Conservation (phyloP, 768 basidiomycete species). For the Neoboletus magnificus region DNA sequence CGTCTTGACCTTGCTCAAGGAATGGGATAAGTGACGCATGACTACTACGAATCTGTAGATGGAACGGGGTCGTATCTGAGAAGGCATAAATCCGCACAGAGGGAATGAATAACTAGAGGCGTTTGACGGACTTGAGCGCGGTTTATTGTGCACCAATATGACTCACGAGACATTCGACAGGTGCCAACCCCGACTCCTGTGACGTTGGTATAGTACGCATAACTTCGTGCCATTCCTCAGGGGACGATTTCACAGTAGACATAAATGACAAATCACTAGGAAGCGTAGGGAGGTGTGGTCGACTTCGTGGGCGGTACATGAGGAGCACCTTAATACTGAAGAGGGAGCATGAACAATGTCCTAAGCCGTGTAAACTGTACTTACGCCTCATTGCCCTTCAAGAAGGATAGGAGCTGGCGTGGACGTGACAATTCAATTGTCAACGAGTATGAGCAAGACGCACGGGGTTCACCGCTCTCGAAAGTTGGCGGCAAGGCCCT, state of each 20-base stretch:
- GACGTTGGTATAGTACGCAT: conserved; percentile 42
- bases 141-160: neutral
- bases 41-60: conserved; percentile 56
- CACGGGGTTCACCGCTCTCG: conserved; percentile 21
- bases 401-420: conserved; percentile 41
- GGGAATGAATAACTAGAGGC: conserved; percentile 56
- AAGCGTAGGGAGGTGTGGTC: conserved; percentile 54
- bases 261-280: conserved; percentile 45
- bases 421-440: conserved; percentile 39
- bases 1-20: conserved; percentile 26
- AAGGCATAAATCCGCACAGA: conserved; percentile 51
- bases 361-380: neutral
- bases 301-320: conserved; percentile 49
- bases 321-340: conserved; percentile 49
- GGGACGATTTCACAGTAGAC: conserved; percentile 54
- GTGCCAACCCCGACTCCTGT: conserved; percentile 31
- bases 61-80: conserved; percentile 58
- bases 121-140: neutral
- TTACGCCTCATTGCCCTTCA: conserved; percentile 48
- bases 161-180: conserved; percentile 52
- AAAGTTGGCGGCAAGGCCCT: conserved; percentile 51
- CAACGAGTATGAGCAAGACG: conserved; percentile 45
- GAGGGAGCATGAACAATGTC: neutral
- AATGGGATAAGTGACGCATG: conserved; percentile 46
- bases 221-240: conserved; percentile 66